Evolutionary conservation across 257 asterid genomes (phyloP).

Genomic region (Lithospermum erythrorhizon): DNA sequence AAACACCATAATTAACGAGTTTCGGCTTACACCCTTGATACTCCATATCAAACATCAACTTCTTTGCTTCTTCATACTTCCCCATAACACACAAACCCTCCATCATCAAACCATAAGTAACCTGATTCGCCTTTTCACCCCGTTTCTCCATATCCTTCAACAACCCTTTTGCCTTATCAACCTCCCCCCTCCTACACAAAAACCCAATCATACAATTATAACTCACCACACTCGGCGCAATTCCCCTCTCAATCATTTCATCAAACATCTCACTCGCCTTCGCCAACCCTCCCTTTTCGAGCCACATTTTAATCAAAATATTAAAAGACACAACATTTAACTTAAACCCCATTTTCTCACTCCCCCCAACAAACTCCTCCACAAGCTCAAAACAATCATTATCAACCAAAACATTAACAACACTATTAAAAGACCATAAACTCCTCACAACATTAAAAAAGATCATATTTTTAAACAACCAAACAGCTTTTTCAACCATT

Average conservation of each 20-base stretch:
- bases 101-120: slow-evolving; percentile 69
- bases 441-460: slow-evolving; percentile 57
- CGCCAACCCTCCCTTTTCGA: slow-evolving; percentile 45
- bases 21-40: slow-evolving; percentile 67
- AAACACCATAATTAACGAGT: slow-evolving; percentile 57
- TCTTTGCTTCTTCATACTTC: slow-evolving; percentile 55
- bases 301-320: slow-evolving; percentile 69
- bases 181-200: slow-evolving; percentile 51
- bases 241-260: slow-evolving; percentile 72
- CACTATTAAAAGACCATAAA: slow-evolving; percentile 56
- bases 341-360: slow-evolving; percentile 45
- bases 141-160: slow-evolving; percentile 61
- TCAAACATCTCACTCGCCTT: slow-evolving; percentile 54
- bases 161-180: slow-evolving; percentile 41
- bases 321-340: slow-evolving; percentile 61
- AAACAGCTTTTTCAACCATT: slow-evolving; percentile 41
- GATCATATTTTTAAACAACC: slow-evolving; percentile 42
- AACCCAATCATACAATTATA: slow-evolving; percentile 69
- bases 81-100: slow-evolving; percentile 58
- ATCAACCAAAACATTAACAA: slow-evolving; percentile 56
- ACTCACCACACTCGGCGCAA: slow-evolving; percentile 63
- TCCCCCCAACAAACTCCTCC: slow-evolving; percentile 32
- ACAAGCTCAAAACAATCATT: slow-evolving; percentile 33
- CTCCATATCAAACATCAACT: slow-evolving; percentile 89
- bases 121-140: slow-evolving; percentile 49